Base-by-base conservation (phyloP, 2,329 filamentous ascomycete species). In the Mycogone perniciosa region DNA sequence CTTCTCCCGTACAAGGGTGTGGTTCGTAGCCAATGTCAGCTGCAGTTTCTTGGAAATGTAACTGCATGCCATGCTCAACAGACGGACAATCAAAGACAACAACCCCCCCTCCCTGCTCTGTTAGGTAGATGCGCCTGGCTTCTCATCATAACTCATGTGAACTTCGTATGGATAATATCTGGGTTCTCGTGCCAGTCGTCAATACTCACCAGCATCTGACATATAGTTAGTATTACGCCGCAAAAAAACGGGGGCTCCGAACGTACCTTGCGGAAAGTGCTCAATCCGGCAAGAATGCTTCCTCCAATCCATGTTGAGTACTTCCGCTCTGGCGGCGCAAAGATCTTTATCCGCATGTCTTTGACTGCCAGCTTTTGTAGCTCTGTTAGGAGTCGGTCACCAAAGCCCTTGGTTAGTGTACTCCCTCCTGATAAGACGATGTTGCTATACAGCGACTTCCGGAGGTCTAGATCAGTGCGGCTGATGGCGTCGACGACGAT, bases 141-240 rank as follows among this genome's bases (percentile, higher is more conserved):
- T 37, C 51, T 41, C 26, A 31, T 55, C 48, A 44, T 20, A 40
- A 49, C 51, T 71, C 78, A 96, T 63, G 89, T 91, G 71, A 97
- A 96, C 72, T 96, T 97, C 65, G 89, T 93, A 72, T 97, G 92
- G 66, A 99, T 97, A 63, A 99, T 93, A 66, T 99, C 92, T 13
- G 93, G 93, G 67, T 99, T 96, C 79, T 99, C 93, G 69, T 99
- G 93, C 93, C 93, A 99, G 76, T 99, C 93, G 66, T 97, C 93
- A 67, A 96, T 92, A 72, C 90, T 96, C 64, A 99, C 93, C 90
- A 93, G 97, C 93, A 99, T 99, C 92, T 96, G 67, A 35, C 10
- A 34, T 31, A 9, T 13, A 1, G 48, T 54, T n/a, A 54, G 48
- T 37, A 42, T 26, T 10, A 10, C 6, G 27, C 4, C 29, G 9